Percentiles rank a stretch among this genome's conserved stretches.
phyloP scores from a whole-genome alignment of 2,329 filamentous ascomycete species.

The Ophiosphaerella herpotricha region DNA sequence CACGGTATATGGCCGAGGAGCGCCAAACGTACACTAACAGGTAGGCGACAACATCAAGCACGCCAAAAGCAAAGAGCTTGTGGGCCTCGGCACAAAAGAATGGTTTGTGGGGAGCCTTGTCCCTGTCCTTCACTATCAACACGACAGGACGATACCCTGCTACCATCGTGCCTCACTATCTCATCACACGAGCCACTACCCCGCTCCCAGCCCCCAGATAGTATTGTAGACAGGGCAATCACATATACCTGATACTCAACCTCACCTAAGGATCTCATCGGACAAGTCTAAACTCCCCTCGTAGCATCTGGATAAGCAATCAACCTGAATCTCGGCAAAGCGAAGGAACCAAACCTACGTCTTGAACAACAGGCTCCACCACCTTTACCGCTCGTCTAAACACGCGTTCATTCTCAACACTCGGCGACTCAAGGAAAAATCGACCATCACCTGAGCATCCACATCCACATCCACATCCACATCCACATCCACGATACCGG shows the following conservation, averaged over 20 bases:
- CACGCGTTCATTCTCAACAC: slow-evolving; percentile 48
- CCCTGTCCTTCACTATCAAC: too few species aligned
- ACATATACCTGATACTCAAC: background rate
- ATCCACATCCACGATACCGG: slow-evolving; percentile 49
- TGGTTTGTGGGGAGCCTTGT: too few species aligned
- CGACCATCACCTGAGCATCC: slow-evolving; percentile 51
- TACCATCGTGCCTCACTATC: background rate
- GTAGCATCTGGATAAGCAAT: slow-evolving; percentile 37
- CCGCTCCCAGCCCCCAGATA: background rate
- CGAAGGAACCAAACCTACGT: slow-evolving; percentile 22
- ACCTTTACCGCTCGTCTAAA: slow-evolving; percentile 53
- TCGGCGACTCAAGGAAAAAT: slow-evolving; percentile 44
- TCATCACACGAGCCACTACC: background rate
- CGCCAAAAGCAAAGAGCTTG: too few species aligned
- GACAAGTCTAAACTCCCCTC: slow-evolving; percentile 49
- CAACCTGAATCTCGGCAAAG: background rate
- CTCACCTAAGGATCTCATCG: slow-evolving; percentile 38
- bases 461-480: slow-evolving; percentile 49
- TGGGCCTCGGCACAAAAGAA: too few species aligned
- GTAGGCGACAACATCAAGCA: background rate
- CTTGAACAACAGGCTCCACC: slow-evolving; percentile 56
- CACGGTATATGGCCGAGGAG: background rate
- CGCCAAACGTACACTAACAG: background rate
- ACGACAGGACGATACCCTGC: too few species aligned
- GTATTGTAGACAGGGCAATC: background rate